Base-by-base conservation (phyloP, 1,139 yeast genomes). In the Wickerhamiella infanticola region DNA sequence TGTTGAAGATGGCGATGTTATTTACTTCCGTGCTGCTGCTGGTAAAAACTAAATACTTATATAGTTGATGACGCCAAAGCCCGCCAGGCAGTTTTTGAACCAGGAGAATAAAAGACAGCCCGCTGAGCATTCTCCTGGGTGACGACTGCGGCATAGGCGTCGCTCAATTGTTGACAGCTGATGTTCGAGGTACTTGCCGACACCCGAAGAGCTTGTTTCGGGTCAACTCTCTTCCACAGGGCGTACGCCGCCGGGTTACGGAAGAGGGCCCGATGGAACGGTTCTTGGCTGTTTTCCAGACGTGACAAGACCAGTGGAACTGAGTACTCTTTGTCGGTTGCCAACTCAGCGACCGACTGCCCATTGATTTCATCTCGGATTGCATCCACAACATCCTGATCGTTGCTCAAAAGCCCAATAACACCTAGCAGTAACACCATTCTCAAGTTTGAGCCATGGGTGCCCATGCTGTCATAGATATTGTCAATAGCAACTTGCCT, bases 1-100 rank as follows among this genome's bases (percentile, higher is more conserved):
- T 53, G 95, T 93, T 53, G 88, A 80, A 64, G 85, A 79, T 55
- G 85, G 96, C 64, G 97, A 88, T 64, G 74, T 90, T 59, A 79
- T 88, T 58, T 88, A 81, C 70, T 83, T 88, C 73, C 82, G 94
- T 73, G 86, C 96, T 52, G 96, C 94, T 65, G 95, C 94, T 50
- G 96, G 96, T 70, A 88, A 88, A 74, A 77, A 75, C 62, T 77
- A 29, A 29, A 29, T 29, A 29, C 7, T 11, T 29, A 29, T 7
- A 29, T 25, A n/a, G 31, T 26, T 4, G 40, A 23, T 3, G 11
- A 9, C 8, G 47, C 48, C 3, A 53, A 40, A 9, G 50, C 38
- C 5, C 31, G 37, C 58, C 58, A 55, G 4, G 54, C 47, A 8
- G 55, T 49, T 11, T 40, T 37, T 42, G 58, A 61, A 66, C 69